These are phyloP conservation scores for Didymella sp. DNA, from an alignment of 2,329 filamentous ascomycete species.

Conservation along the genomic window DNA sequence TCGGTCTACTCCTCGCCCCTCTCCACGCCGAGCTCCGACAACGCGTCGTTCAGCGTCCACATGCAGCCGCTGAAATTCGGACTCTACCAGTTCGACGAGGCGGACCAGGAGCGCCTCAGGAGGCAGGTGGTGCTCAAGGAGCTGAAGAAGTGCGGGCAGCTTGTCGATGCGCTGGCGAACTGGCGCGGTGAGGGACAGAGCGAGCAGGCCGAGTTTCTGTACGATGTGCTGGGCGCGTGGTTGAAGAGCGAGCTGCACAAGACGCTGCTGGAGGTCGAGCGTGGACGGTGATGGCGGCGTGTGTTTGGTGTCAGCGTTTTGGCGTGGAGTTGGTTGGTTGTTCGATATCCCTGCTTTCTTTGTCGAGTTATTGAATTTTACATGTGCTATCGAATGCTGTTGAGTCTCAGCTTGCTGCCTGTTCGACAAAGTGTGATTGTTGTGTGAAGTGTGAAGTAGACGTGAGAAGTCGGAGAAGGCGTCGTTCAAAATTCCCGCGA, in stretches of 20 bases:
- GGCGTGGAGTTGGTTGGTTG: constrained; percentile 1
- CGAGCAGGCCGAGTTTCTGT: constrained; percentile 41
- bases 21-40: constrained; percentile 25
- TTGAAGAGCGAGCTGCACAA: constrained; percentile 42
- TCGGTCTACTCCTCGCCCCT: constrained; percentile 31
- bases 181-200: constrained; percentile 31
- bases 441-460: too few relatives aligned
- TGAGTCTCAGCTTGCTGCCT: too few relatives aligned
- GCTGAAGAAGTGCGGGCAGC: constrained; percentile 37
- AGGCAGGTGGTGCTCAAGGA: constrained; percentile 39
- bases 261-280: constrained; percentile 36
- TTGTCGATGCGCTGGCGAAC: constrained; percentile 41
- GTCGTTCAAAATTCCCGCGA: too few relatives aligned
- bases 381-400: too few relatives aligned
- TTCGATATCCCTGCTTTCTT: background rate
- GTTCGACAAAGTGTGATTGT: too few relatives aligned
- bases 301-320: constrained; percentile 2
- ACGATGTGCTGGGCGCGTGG: constrained; percentile 43
- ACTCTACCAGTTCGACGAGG: constrained; percentile 38
- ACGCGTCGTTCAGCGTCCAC: constrained; percentile 30
- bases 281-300: constrained; percentile 6
- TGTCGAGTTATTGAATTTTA: too few relatives aligned
- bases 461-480: too few relatives aligned
- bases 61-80: constrained; percentile 38
- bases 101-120: constrained; percentile 35